phyloP scores from a whole-genome alignment of 352 stramenopile species.

The Peronosclerospora sorghi region DNA sequence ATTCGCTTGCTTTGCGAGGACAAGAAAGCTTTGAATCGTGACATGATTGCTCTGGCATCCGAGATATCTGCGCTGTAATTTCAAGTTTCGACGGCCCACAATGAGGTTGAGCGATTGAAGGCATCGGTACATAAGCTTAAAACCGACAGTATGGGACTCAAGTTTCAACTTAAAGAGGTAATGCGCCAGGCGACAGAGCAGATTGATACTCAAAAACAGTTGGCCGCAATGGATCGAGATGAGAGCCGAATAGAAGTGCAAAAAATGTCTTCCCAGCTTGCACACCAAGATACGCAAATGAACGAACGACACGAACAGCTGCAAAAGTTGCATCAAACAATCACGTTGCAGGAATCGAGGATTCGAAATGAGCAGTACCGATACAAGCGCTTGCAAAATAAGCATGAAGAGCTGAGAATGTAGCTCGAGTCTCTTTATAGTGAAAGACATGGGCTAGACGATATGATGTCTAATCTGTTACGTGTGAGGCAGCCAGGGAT shows the following conservation, averaged over 20 bases:
- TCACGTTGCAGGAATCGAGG: constrained; percentile 23
- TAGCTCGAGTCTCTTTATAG: constrained; percentile 26
- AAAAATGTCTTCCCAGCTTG: constrained; percentile 23
- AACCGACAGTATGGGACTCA: constrained; percentile 35
- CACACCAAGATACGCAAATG: constrained; percentile 38
- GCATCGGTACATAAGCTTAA: constrained; percentile 27
- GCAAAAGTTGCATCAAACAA: constrained; percentile 17
- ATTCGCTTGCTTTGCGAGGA: constrained; percentile 42
- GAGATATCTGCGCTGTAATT: constrained; percentile 44
- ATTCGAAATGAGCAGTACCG: constrained; percentile 26
- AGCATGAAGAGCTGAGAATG: constrained; percentile 21
- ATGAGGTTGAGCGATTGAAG: constrained; percentile 29
- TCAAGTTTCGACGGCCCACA: constrained; percentile 33
- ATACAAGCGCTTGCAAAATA: constrained; percentile 17
- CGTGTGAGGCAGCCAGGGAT: constrained; percentile 14
- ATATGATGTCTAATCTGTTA: constrained; percentile 7
- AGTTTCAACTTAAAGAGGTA: constrained; percentile 37
- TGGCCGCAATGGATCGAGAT: constrained; percentile 27
- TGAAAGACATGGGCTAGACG: constrained; percentile 32
- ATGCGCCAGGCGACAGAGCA: constrained; percentile 39
- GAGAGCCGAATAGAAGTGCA: constrained; percentile 34
- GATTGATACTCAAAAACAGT: constrained; percentile 37
- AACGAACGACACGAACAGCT: constrained; percentile 33
- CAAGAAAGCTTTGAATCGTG: constrained; percentile 52
- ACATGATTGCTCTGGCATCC: constrained; percentile 26